A percentile compares a stretch with the other conserved stretches of the same genome.
Evolutionary conservation across 106 monocot genomes (phyloP).

Genomic region (Phalaenopsis aphrodite): DNA sequence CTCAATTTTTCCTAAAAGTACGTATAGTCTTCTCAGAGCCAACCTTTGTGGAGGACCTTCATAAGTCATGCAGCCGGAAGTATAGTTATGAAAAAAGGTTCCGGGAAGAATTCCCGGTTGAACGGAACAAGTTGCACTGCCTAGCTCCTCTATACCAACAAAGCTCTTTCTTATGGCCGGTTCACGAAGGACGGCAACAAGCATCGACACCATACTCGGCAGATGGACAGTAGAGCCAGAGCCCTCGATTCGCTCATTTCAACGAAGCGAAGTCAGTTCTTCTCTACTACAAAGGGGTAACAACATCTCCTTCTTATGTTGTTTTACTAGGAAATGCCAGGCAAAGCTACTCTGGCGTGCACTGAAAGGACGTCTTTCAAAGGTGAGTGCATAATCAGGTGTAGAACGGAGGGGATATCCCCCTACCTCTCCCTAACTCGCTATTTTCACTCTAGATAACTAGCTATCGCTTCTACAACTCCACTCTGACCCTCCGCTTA

Average conservation of each 20-base stretch:
- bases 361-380: no score
- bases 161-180: not conserved
- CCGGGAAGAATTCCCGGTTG: not conserved
- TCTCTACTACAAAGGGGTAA: not conserved
- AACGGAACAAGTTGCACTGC: not conserved
- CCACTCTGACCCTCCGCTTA: not conserved
- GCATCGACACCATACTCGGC: not conserved
- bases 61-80: not conserved
- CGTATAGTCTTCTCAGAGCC: no score
- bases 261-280: not conserved
- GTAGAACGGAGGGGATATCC: no score
- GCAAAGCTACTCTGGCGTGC: no score
- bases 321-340: no score
- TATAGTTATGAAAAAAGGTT: not conserved
- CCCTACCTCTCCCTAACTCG: conserved; percentile 1
- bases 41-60: no score
- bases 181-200: not conserved
- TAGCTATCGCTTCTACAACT: conserved; percentile 2
- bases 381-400: no score
- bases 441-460: not conserved
- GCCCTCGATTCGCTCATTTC: not conserved
- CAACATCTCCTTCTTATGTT: not conserved
- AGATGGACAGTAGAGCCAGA: not conserved
- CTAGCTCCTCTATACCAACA: not conserved
- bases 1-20: no score